Evolutionary conservation across 1,284 basidiomycete species (phyloP).

Genomic region (Ustilago cynodontis): DNA sequence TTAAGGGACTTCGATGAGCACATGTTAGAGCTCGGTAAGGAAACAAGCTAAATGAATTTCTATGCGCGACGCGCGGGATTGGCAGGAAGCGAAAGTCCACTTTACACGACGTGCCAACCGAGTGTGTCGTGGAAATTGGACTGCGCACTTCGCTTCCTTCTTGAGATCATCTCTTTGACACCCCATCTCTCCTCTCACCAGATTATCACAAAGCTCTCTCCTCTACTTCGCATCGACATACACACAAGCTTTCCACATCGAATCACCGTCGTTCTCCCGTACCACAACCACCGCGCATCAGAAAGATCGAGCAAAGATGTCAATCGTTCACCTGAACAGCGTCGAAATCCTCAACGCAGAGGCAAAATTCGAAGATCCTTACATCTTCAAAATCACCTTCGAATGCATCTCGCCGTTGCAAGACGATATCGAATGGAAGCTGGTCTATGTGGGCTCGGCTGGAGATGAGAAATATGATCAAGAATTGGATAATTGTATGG

Average conservation of each 20-base stretch:
- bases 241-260: neutral
- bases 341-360: slow-evolving; percentile 66
- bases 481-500: slow-evolving; percentile 81
- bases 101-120: slow-evolving; percentile 30
- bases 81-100: neutral
- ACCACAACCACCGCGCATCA: no score
- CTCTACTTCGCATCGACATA: slow-evolving; percentile 1
- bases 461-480: slow-evolving; percentile 92
- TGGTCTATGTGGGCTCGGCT: slow-evolving; percentile 96
- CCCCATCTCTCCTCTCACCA: neutral
- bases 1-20: no score
- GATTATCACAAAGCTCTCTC: neutral
- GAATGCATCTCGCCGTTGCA: slow-evolving; percentile 93
- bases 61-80: slow-evolving; percentile 10
- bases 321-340: slow-evolving; percentile 67
- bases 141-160: neutral
- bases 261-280: no score
- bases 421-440: slow-evolving; percentile 96
- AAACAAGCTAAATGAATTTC: no score
- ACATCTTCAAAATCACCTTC: slow-evolving; percentile 95
- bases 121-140: no score
- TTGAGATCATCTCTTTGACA: neutral
- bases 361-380: slow-evolving; percentile 76
- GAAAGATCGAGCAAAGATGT: slow-evolving; percentile 45
- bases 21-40: no score